Percentiles rank a stretch among this genome's conserved stretches.
Evolutionary conservation across 768 basidiomycete species (phyloP).

Genomic region (Zangia roseola): DNA sequence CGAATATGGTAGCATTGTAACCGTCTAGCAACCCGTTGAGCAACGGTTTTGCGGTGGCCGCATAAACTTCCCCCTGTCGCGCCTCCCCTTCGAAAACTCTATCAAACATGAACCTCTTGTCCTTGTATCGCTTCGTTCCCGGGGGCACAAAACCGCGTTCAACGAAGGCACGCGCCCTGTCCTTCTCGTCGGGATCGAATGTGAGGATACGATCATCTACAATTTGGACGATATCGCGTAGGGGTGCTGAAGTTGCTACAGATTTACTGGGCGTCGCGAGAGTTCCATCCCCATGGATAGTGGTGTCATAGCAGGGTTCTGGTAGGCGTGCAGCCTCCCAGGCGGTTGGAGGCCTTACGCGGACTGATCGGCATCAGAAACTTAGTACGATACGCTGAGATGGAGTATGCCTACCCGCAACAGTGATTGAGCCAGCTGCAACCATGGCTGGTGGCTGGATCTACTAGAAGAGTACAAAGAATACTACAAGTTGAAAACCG

Average conservation of each 20-base stretch:
- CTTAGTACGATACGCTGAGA: background rate
- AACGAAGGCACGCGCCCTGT: constrained; percentile 74
- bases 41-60: constrained; percentile 81
- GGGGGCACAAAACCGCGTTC: constrained; percentile 84
- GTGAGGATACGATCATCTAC: constrained; percentile 94
- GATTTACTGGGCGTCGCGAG: constrained; percentile 65
- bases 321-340: constrained; percentile 87
- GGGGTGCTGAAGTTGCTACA: constrained; percentile 50
- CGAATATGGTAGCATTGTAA: constrained; percentile 96
- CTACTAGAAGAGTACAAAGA: background rate
- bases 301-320: constrained; percentile 64
- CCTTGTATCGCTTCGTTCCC: constrained; percentile 92
- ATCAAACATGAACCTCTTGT: constrained; percentile 97
- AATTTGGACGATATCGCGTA: constrained; percentile 81
- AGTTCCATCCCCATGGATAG: constrained; percentile 81
- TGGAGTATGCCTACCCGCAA: constrained; percentile 56
- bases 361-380: constrained; percentile 52
- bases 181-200: constrained; percentile 93
- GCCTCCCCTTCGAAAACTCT: constrained; percentile 82
- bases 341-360: constrained; percentile 83
- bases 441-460: constrained; percentile 50
- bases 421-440: constrained; percentile 83
- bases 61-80: constrained; percentile 84
- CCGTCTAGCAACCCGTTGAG: constrained; percentile 86
- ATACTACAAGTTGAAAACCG: constrained; percentile 28